Evolutionary conservation across 176 grass and related monocot genomes (phyloP).

Genomic region (Thinopyrum elongatum): DNA sequence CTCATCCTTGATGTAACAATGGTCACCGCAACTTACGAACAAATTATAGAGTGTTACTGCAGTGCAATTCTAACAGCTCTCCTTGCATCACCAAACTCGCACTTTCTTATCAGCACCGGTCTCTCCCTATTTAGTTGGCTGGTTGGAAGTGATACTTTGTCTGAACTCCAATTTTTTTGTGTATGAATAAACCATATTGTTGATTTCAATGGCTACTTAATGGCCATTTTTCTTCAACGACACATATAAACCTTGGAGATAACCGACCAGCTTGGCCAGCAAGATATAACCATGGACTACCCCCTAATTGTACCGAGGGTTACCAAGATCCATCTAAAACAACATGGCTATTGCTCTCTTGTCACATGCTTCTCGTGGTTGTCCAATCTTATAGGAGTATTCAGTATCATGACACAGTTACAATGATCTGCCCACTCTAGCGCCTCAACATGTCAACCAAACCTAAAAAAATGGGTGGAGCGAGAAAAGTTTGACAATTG

Average conservation of each 20-base stretch:
- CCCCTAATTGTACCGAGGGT: no score
- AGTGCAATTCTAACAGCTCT: not conserved
- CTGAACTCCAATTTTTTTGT: not conserved
- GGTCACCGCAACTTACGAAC: no score
- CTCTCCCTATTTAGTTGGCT: conserved; percentile 29
- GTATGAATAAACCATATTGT: conserved; percentile 18
- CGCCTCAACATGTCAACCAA: conserved; percentile 23
- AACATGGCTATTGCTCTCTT: no score
- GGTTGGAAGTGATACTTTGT: conserved; percentile 24
- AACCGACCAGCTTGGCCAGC: no score
- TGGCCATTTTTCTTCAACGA: no score
- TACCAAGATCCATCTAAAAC: no score
- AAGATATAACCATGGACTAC: no score
- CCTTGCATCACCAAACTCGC: conserved; percentile 28
- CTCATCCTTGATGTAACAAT: no score
- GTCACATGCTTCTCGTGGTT: no score
- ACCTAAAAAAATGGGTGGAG: conserved; percentile 1
- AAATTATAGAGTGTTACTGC: no score
- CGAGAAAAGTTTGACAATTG: conserved; percentile 32
- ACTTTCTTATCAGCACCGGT: conserved; percentile 14
- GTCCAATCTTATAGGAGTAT: not conserved
- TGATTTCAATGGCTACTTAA: not conserved
- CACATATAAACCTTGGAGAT: no score
- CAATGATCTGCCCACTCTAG: not conserved
- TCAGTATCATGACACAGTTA: not conserved